phyloP scores from a whole-genome alignment of 2,329 filamentous ascomycete genomes.

The Domatiomyces catenatus region DNA sequence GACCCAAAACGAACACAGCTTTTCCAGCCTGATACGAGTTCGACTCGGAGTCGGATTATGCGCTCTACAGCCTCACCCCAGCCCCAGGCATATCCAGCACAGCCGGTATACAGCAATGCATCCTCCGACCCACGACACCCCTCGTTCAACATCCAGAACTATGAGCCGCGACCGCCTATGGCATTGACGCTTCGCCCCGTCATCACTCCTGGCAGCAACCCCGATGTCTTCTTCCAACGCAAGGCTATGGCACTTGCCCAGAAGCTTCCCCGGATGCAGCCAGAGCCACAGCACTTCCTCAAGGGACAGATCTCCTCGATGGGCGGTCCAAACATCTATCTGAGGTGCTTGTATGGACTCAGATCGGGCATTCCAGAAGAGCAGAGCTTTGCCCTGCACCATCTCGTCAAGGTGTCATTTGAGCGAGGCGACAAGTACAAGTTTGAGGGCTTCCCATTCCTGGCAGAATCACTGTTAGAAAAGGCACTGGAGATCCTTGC shows the following conservation, averaged over 20 bases:
- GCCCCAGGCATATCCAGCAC: slow-evolving; percentile 11
- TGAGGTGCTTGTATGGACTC: slow-evolving; percentile 69
- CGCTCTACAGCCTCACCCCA: slow-evolving; percentile 32
- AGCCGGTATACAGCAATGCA: slow-evolving; percentile 25
- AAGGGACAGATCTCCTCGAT: slow-evolving; percentile 26
- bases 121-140: slow-evolving; percentile 34
- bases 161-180: slow-evolving; percentile 50
- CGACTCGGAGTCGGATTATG: slow-evolving; percentile 45
- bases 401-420: slow-evolving; percentile 87
- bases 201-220: slow-evolving; percentile 58
- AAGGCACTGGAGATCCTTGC: slow-evolving; percentile 65
- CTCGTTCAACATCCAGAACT: slow-evolving; percentile 39
- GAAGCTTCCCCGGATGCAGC: slow-evolving; percentile 1
- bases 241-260: slow-evolving; percentile 20
- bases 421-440: slow-evolving; percentile 92
- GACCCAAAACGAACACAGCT: slow-evolving; percentile 73
- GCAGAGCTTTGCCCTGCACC: slow-evolving; percentile 83
- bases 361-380: slow-evolving; percentile 66
- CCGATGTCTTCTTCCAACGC: slow-evolving; percentile 48
- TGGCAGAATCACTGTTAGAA: slow-evolving; percentile 76
- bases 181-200: slow-evolving; percentile 57
- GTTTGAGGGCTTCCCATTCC: slow-evolving; percentile 76
- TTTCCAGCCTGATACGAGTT: slow-evolving; percentile 64
- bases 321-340: slow-evolving; percentile 78
- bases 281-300: slow-evolving; percentile 10